Percentiles rank a stretch among this genome's conserved stretches.
Conservation (phyloP, 2,329 filamentous ascomycete species). For the Fusarium phyllophilum region DNA sequence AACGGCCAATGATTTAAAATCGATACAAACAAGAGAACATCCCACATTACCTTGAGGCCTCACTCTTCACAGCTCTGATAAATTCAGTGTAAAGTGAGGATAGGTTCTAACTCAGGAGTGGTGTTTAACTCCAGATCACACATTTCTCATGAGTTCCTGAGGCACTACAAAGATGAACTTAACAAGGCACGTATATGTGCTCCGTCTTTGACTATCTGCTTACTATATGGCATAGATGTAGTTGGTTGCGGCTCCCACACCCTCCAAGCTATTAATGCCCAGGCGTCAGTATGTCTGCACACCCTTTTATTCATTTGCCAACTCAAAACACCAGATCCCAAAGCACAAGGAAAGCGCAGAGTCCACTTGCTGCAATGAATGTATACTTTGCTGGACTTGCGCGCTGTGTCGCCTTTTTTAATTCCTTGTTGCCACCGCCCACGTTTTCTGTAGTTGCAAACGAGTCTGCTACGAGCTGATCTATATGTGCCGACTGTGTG, state of each 20-base stretch:
- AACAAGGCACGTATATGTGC: constrained; percentile 1
- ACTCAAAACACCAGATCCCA: constrained; percentile 76
- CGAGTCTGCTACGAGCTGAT: constrained; percentile 87
- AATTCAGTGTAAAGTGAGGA: background rate
- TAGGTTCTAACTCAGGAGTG: background rate
- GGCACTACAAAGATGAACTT: background rate
- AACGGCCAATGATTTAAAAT: background rate
- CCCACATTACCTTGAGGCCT: background rate
- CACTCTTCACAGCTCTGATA: background rate
- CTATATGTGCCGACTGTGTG: constrained; percentile 88
- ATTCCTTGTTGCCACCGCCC: constrained; percentile 86
- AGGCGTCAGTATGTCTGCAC: background rate
- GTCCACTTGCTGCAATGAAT: constrained; percentile 80
- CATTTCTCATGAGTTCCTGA: background rate
- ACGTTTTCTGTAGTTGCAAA: constrained; percentile 86
- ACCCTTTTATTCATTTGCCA: background rate
- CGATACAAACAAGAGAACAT: background rate
- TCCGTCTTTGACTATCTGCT: background rate
- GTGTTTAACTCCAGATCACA: background rate
- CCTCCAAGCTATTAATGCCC: background rate
- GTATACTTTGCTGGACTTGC: constrained; percentile 79
- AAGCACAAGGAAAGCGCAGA: constrained; percentile 78
- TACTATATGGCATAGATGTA: background rate
- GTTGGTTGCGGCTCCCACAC: constrained; percentile 4
- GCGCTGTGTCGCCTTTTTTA: constrained; percentile 82